Conservation (phyloP, 495 filamentous ascomycete genomes). For the Podospora pseudopauciseta region DNA sequence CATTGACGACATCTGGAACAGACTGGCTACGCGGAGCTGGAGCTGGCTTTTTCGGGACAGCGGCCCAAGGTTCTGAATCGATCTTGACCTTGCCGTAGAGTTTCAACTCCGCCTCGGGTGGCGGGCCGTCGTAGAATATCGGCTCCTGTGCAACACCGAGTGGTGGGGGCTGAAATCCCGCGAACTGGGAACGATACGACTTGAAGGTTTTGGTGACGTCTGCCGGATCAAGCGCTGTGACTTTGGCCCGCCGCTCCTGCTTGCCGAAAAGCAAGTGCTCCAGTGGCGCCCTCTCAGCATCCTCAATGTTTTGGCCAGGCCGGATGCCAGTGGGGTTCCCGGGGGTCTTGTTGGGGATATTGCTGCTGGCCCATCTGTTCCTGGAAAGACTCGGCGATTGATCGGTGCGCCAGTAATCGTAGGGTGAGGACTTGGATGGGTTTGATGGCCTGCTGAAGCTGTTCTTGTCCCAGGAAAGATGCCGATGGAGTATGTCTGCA, state of each 20-base stretch:
- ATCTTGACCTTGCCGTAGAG: constrained; percentile 34
- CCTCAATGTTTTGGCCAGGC: constrained; percentile 37
- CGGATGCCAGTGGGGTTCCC: constrained; percentile 34
- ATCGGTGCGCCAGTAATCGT: constrained; percentile 32
- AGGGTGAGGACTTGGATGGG: constrained; percentile 34
- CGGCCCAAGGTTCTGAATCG: constrained; percentile 26
- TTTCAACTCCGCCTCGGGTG: constrained; percentile 37
- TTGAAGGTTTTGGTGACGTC: constrained; percentile 24
- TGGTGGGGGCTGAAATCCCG: constrained; percentile 23
- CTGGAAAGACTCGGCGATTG: constrained; percentile 8
- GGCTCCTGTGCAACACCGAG: constrained; percentile 18
- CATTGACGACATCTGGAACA: constrained; percentile 15
- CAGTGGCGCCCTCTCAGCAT: constrained; percentile 34
- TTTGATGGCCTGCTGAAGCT: constrained; percentile 28
- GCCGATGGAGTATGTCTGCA: constrained; percentile 34
- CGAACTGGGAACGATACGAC: constrained; percentile 39
- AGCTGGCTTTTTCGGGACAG: background rate
- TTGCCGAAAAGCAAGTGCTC: constrained; percentile 34
- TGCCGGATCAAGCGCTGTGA: background rate
- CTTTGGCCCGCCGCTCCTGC: background rate
- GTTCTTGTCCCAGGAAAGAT: constrained; percentile 39
- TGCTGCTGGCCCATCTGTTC: constrained; percentile 20
- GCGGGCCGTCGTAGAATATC: constrained; percentile 36
- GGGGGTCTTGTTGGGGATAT: constrained; percentile 20
- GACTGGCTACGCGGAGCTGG: constrained; percentile 2